Evolutionary conservation across 2,329 filamentous ascomycete species (phyloP).

Genomic region (Moelleriella libera): DNA sequence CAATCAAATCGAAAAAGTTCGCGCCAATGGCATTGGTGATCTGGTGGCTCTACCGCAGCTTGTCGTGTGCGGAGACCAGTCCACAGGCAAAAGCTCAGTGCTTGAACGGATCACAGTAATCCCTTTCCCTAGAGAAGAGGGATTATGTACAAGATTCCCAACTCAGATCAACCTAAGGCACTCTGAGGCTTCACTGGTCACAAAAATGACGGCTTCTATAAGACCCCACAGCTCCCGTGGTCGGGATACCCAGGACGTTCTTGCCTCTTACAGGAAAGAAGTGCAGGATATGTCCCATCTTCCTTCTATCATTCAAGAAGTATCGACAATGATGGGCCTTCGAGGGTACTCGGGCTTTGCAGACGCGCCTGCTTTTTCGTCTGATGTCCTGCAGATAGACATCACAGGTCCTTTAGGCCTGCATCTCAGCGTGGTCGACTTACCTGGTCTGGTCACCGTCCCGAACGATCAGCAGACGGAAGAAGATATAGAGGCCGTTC

Average conservation of each 20-base stretch:
- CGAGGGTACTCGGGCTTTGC: conserved; percentile 2
- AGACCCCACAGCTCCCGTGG: conserved; percentile 6
- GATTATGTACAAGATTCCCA: conserved; percentile 10
- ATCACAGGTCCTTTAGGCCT: conserved; percentile 9
- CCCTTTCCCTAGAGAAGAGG: conserved; percentile 10
- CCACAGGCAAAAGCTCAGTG: conserved; percentile 11
- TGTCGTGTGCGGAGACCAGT: conserved; percentile 11
- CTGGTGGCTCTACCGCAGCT: conserved; percentile 8
- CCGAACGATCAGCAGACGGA: conserved; percentile 17
- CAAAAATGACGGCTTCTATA: conserved; percentile 7
- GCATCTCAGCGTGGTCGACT: conserved; percentile 30
- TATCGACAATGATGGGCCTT: conserved; percentile 8
- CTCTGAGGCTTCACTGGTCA: neutral
- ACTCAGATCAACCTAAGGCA: conserved; percentile 11
- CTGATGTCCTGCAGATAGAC: conserved; percentile 11
- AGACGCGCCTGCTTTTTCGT: conserved; percentile 7
- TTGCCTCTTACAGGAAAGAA: conserved; percentile 5
- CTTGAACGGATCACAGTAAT: conserved; percentile 10
- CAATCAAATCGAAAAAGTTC: conserved; percentile 4
- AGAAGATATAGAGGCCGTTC: conserved; percentile 18
- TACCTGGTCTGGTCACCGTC: conserved; percentile 27
- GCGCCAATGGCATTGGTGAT: conserved; percentile 6
- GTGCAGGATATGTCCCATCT: conserved; percentile 9
- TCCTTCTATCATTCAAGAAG: conserved; percentile 9
- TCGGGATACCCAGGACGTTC: neutral